Percentiles rank a stretch among this genome's conserved stretches.
These are phyloP conservation scores for Sapria himalayana DNA, from an alignment of 345 rosid species.

Conservation along the genomic window DNA sequence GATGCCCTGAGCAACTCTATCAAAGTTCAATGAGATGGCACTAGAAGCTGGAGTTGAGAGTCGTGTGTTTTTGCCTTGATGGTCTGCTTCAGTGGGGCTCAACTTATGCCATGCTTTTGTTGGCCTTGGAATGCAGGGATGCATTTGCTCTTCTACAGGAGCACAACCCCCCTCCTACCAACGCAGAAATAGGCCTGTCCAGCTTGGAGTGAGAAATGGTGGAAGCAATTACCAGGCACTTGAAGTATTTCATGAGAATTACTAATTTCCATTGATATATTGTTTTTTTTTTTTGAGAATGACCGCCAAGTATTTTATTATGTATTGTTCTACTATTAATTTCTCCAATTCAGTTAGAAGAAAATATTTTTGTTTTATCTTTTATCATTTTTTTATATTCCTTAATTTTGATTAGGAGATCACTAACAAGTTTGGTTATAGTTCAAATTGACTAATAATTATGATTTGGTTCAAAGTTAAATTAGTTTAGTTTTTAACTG, in stretches of 20 bases:
- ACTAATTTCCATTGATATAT: too few relatives aligned
- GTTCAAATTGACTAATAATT: too few relatives aligned
- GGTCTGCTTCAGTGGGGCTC: conserved; percentile 42
- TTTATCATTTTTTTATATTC: too few relatives aligned
- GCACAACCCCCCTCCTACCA: conserved; percentile 14
- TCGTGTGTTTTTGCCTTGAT: conserved; percentile 26
- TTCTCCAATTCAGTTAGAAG: too few relatives aligned
- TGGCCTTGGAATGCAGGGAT: conserved; percentile 25
- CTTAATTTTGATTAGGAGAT: too few relatives aligned
- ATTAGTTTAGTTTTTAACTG: too few relatives aligned
- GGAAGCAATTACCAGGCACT: conserved; percentile 17
- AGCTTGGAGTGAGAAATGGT: conserved; percentile 47
- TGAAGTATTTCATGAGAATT: conserved; percentile 46
- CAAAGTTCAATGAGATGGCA: conserved; percentile 21
- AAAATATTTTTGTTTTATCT: too few relatives aligned
- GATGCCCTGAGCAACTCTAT: conserved; percentile 24
- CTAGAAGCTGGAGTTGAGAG: conserved; percentile 21
- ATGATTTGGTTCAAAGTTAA: too few relatives aligned
- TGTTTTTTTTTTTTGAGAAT: too few relatives aligned
- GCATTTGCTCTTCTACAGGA: conserved; percentile 29
- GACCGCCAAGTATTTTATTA: too few relatives aligned
- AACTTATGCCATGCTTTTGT: conserved; percentile 43
- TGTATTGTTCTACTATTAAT: too few relatives aligned
- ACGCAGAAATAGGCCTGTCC: conserved; percentile 30
- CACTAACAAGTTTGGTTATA: too few relatives aligned